phyloP scores from a whole-genome alignment of 768 basidiomycete genomes.

The Lentinula sp. region DNA sequence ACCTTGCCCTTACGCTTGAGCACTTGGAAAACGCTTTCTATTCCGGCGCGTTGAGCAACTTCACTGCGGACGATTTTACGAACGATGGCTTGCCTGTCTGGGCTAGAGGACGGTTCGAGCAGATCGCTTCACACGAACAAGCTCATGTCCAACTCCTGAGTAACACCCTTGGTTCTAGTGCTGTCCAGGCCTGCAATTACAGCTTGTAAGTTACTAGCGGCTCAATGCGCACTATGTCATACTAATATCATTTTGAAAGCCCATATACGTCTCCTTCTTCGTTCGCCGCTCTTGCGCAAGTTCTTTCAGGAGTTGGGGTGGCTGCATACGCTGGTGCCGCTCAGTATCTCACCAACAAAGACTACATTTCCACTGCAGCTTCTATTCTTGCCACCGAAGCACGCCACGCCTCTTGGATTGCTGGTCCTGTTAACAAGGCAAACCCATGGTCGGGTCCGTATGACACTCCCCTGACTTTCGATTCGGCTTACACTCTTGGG shows the following conservation, averaged over 20 bases:
- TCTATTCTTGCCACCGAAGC: constrained; percentile 52
- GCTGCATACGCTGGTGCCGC: constrained; percentile 44
- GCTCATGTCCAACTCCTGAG: constrained; percentile 49
- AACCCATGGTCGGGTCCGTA: constrained; percentile 55
- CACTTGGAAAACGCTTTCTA: constrained; percentile 44
- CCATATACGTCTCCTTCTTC: constrained; percentile 36
- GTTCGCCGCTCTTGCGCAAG: constrained; percentile 44
- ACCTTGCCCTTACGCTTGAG: constrained; percentile 44
- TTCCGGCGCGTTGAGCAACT: constrained; percentile 33
- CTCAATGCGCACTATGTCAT: background rate
- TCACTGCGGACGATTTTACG: constrained; percentile 36
- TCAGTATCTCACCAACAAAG: constrained; percentile 34
- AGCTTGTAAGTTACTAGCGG: constrained; percentile 34
- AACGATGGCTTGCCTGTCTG: constrained; percentile 30
- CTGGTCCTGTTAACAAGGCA: constrained; percentile 38
- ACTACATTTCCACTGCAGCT: constrained; percentile 34
- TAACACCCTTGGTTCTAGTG: constrained; percentile 31
- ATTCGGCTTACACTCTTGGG: constrained; percentile 40
- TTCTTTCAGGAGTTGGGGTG: constrained; percentile 45
- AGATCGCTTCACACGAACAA: constrained; percentile 50
- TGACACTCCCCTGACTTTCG: constrained; percentile 28
- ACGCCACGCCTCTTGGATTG: constrained; percentile 58
- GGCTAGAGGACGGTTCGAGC: constrained; percentile 41
- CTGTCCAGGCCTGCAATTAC: constrained; percentile 53
- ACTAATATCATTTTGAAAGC: constrained; percentile 13